These are phyloP conservation scores for Leishmania tarentolae DNA, from an alignment of 208 protist species.

Conservation along the genomic window DNA sequence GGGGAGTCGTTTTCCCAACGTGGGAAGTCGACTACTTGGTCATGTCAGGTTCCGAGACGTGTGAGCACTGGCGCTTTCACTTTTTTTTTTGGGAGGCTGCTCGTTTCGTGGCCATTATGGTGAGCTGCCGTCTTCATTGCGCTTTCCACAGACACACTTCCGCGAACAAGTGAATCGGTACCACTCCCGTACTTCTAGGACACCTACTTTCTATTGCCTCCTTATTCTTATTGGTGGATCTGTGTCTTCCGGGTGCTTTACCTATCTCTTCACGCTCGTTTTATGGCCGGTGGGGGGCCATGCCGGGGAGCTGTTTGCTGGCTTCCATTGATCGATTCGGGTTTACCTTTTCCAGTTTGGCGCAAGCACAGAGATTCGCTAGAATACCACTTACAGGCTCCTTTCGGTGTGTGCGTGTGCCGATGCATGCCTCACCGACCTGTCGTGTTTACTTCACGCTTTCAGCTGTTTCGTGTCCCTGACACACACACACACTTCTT, in stretches of 20 bases:
- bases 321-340: no score
- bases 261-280: background rate
- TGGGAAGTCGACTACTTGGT: no score
- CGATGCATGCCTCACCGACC: background rate
- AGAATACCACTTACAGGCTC: background rate
- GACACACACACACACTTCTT: background rate
- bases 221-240: no score
- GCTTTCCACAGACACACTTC: background rate
- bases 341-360: background rate
- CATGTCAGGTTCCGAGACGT: no score
- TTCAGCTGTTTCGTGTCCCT: background rate
- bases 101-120: background rate
- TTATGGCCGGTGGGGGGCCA: background rate
- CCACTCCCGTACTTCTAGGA: background rate
- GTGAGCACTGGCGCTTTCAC: no score
- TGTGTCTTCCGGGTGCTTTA: no score
- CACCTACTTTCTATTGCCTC: background rate
- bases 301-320: no score
- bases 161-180: background rate
- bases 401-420: background rate
- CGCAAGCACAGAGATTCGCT: background rate
- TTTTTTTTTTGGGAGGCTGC: background rate
- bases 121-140: background rate
- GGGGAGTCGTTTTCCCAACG: no score
- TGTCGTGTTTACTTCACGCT: background rate